Evolutionary conservation across 2,329 filamentous ascomycete species (phyloP).

Genomic region (Ophiocordyceps camponoti-saundersi): DNA sequence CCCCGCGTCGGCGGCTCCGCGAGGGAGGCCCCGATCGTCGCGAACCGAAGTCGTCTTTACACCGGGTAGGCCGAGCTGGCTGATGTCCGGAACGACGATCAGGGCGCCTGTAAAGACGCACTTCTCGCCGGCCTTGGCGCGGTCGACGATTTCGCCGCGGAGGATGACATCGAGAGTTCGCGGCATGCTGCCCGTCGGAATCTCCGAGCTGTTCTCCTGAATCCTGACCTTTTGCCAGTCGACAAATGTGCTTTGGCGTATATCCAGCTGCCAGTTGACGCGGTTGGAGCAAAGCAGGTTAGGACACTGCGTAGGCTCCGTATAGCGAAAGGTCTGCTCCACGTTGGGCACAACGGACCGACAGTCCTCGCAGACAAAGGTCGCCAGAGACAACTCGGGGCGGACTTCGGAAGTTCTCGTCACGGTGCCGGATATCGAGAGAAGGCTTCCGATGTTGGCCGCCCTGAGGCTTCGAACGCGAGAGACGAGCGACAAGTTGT

Average conservation of each 20-base stretch:
- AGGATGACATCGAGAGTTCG: constrained; percentile 94
- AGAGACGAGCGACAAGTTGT: constrained; percentile 79
- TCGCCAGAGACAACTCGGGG: constrained; percentile 80
- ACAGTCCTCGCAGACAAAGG: constrained; percentile 82
- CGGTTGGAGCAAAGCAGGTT: constrained; percentile 79
- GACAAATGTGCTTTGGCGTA: constrained; percentile 90
- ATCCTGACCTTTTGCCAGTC: constrained; percentile 99
- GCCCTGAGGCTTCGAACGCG: constrained; percentile 75
- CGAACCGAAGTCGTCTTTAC: constrained; percentile 67
- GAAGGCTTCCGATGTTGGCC: constrained; percentile 75
- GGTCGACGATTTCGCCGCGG: constrained; percentile 91
- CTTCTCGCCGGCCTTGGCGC: constrained; percentile 93
- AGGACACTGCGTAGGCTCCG: constrained; percentile 89
- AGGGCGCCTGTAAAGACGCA: constrained; percentile 94
- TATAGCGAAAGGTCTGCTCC: constrained; percentile 95
- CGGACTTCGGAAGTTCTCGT: constrained; percentile 94
- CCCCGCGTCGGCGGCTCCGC: constrained; percentile 65
- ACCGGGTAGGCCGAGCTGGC: constrained; percentile 81
- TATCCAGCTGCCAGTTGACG: constrained; percentile 88
- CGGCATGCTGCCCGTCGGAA: constrained; percentile 96
- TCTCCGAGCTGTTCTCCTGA: constrained; percentile 96
- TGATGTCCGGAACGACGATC: constrained; percentile 94
- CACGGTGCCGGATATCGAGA: constrained; percentile 92
- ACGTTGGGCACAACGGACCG: constrained; percentile 74
- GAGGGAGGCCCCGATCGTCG: constrained; percentile 57